A percentile compares a stretch with the other conserved stretches of the same genome.
Conservation (phyloP, 352 stramenopile genomes). For the Globisporangium irregulare region DNA sequence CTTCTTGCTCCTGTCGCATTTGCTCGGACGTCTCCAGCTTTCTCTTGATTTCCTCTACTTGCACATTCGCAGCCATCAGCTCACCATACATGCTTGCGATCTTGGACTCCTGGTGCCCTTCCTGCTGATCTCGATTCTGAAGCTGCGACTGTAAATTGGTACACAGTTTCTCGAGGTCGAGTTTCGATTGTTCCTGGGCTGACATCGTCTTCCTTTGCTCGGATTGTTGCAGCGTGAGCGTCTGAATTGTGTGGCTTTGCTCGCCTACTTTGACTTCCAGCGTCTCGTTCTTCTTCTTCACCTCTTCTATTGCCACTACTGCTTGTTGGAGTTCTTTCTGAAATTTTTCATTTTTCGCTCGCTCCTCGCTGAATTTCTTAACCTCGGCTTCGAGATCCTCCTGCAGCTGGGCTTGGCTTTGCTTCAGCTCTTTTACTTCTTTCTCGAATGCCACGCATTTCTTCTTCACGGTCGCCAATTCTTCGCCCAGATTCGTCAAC, state of each 20-base stretch:
- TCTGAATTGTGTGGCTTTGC: constrained; percentile 58
- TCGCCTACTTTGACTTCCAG: constrained; percentile 48
- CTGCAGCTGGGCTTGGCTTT: constrained; percentile 13
- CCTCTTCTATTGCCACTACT: constrained; percentile 24
- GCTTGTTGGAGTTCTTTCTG: constrained; percentile 42
- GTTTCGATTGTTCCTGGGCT: constrained; percentile 57
- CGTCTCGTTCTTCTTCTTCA: constrained; percentile 53
- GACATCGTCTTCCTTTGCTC: constrained; percentile 58
- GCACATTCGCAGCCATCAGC: constrained; percentile 71
- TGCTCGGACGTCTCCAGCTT: constrained; percentile 65
- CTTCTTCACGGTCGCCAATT: constrained; percentile 56
- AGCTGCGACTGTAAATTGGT: constrained; percentile 54
- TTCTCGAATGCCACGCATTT: constrained; percentile 47
- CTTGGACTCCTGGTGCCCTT: constrained; percentile 70
- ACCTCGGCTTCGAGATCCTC: constrained; percentile 12
- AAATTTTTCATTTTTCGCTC: constrained; percentile 33
- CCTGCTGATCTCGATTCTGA: constrained; percentile 51
- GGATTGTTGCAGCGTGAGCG: constrained; percentile 43
- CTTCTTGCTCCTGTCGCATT: constrained; percentile 61
- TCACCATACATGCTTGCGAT: constrained; percentile 65
- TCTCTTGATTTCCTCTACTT: constrained; percentile 69
- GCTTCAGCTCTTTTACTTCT: constrained; percentile 10
- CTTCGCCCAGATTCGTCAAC: constrained; percentile 63
- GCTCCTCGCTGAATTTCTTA: constrained; percentile 29
- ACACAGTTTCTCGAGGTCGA: constrained; percentile 63